These are phyloP conservation scores for Penicillium roqueforti DNA, from an alignment of 495 filamentous ascomycete genomes.

Conservation along the genomic window DNA sequence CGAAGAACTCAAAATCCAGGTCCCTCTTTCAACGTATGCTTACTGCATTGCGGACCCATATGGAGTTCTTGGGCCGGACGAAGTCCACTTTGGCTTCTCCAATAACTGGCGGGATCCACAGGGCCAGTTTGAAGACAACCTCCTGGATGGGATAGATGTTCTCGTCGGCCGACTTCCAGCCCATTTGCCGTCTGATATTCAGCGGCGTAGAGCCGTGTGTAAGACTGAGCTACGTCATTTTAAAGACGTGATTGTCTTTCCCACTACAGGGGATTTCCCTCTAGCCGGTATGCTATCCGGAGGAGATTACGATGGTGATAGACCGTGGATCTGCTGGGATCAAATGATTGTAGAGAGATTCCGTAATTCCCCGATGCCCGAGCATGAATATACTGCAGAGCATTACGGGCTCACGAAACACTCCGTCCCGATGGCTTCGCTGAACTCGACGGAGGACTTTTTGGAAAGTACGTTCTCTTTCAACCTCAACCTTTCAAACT, in stretches of 20 bases:
- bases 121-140: slow-evolving; percentile 55
- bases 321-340: slow-evolving; percentile 90
- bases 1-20: slow-evolving; percentile 64
- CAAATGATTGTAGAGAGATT: slow-evolving; percentile 69
- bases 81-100: slow-evolving; percentile 80
- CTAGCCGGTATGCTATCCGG: slow-evolving; percentile 82
- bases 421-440: slow-evolving; percentile 35
- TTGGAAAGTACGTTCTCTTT: slow-evolving; percentile 57
- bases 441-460: slow-evolving; percentile 40
- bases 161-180: slow-evolving; percentile 85
- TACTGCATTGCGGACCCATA: slow-evolving; percentile 81
- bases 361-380: slow-evolving; percentile 59
- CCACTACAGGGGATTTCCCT: slow-evolving; percentile 61
- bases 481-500: slow-evolving; percentile 58
- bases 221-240: slow-evolving; percentile 67
- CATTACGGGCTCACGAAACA: slow-evolving; percentile 59
- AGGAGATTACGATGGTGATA: slow-evolving; percentile 94
- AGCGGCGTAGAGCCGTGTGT: slow-evolving; percentile 61
- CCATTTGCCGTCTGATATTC: slow-evolving; percentile 77
- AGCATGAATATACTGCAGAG: slow-evolving; percentile 36
- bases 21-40: slow-evolving; percentile 70
- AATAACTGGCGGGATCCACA: slow-evolving; percentile 51
- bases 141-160: slow-evolving; percentile 66
- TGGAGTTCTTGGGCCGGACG: slow-evolving; percentile 62
- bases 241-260: slow-evolving; percentile 84